Conservation (phyloP, 176 grass and related monocot genomes). For the Musa itinerans region DNA sequence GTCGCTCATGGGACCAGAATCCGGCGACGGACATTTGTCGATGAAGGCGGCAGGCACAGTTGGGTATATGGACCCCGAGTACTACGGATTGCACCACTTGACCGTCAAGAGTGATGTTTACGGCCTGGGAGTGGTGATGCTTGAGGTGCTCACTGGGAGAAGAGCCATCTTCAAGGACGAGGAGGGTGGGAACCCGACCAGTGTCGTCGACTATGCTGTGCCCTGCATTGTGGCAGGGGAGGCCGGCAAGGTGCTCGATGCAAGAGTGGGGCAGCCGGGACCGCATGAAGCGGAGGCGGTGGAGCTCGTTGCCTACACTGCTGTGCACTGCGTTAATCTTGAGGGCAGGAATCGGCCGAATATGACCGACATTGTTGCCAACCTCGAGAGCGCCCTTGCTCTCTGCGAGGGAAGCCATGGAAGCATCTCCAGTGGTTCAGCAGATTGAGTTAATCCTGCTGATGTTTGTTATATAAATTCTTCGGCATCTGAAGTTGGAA, state of each 20-base stretch:
- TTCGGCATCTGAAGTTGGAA: not conserved
- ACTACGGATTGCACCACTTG: conserved; percentile 82
- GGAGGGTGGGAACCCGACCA: conserved; percentile 36
- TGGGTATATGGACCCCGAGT: conserved; percentile 99
- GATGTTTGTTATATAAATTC: not conserved
- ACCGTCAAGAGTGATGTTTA: conserved; percentile 94
- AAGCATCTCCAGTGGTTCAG: conserved; percentile 48
- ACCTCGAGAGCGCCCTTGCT: conserved; percentile 68
- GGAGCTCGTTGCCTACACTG: conserved; percentile 66
- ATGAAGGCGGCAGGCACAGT: conserved; percentile 72
- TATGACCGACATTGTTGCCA: conserved; percentile 60
- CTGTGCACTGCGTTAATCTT: conserved; percentile 55
- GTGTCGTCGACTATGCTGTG: conserved; percentile 61
- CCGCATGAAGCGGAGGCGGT: conserved; percentile 63
- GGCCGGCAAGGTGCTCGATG: conserved; percentile 51
- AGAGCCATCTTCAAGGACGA: conserved; percentile 65
- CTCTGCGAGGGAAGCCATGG: conserved; percentile 48
- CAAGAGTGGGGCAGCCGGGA: conserved; percentile 20
- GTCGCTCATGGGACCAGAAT: conserved; percentile 51
- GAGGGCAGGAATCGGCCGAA: conserved; percentile 62
- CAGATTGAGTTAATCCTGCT: conserved; percentile 19
- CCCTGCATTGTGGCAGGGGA: conserved; percentile 47
- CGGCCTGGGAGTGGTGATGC: conserved; percentile 82
- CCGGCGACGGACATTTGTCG: conserved; percentile 15
- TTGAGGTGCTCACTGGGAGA: conserved; percentile 64